phyloP scores from a whole-genome alignment of 371 early-diverging fungal species.

The Mucor indicus region DNA sequence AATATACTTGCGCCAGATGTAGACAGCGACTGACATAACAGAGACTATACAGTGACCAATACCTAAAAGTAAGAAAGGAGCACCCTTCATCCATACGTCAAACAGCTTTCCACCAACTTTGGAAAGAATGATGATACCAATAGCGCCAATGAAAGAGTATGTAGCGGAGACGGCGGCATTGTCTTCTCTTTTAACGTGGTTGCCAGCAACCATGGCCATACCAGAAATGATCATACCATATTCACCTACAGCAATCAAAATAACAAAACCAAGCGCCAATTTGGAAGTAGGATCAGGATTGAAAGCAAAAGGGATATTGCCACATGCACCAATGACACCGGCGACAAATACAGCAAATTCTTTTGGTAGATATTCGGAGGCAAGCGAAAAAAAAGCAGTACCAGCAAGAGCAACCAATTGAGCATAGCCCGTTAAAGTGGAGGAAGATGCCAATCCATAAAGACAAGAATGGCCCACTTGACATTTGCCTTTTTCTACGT shows the following conservation, averaged over 20 bases:
- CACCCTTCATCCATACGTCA: constrained; percentile 59
- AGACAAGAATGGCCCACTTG: constrained; percentile 29
- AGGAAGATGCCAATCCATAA: constrained; percentile 51
- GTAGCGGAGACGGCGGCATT: constrained; percentile 72
- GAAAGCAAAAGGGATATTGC: constrained; percentile 62
- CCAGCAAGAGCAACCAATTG: constrained; percentile 69
- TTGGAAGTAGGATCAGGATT: constrained; percentile 51
- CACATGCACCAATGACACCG: constrained; percentile 52
- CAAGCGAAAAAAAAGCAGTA: constrained; percentile 63
- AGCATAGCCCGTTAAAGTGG: constrained; percentile 62
- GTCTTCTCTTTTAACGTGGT: constrained; percentile 45
- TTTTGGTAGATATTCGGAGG: constrained; percentile 43
- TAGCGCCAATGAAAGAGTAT: constrained; percentile 66
- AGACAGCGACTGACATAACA: constrained; percentile 13
- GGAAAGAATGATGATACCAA: constrained; percentile 41
- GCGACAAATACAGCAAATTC: constrained; percentile 49
- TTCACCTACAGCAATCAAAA: constrained; percentile 67
- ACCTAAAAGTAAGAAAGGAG: constrained; percentile 61
- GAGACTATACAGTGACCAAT: constrained; percentile 45
- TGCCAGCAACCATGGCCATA: constrained; percentile 60
- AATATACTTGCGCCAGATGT: no score
- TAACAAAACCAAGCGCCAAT: constrained; percentile 48
- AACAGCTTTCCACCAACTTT: constrained; percentile 61
- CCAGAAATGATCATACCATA: constrained; percentile 74
- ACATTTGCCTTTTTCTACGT: constrained; percentile 56